These are phyloP conservation scores for Vitis hybrid DNA, from an alignment of 177 flowering plant genomes.

Conservation along the genomic window DNA sequence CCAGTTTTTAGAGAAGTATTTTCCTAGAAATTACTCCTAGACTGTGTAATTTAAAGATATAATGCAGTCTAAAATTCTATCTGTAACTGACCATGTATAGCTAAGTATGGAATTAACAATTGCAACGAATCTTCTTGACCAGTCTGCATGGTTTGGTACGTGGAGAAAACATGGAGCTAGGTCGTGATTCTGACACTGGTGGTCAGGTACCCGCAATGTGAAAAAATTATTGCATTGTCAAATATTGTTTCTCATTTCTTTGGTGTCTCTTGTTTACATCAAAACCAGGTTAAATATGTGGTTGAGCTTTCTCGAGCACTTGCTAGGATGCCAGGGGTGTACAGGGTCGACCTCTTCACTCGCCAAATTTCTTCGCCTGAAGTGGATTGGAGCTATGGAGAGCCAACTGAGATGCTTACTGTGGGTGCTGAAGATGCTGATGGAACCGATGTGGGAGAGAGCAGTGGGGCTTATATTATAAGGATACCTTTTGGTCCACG, in stretches of 20 bases:
- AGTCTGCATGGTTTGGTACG: constrained; percentile 97
- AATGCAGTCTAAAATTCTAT: no score
- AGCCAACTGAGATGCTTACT: constrained; percentile 91
- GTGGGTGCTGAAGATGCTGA: constrained; percentile 56
- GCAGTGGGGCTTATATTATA: constrained; percentile 95
- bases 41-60: no score
- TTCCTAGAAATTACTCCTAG: no score
- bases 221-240: neutral
- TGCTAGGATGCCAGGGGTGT: constrained; percentile 91
- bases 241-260: constrained; percentile 1
- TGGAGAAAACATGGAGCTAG: constrained; percentile 98
- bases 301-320: constrained; percentile 94
- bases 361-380: constrained; percentile 86
- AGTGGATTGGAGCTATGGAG: constrained; percentile 96
- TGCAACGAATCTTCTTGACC: constrained; percentile 12
- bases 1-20: no score
- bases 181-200: constrained; percentile 97
- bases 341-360: constrained; percentile 92
- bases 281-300: constrained; percentile 81
- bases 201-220: constrained; percentile 67
- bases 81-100: no score
- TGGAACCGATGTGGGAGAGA: constrained; percentile 69
- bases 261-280: neutral
- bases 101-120: neutral
- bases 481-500: constrained; percentile 93